Conservation (phyloP, 176 grass and related monocot genomes). For the Neostapfia colusana region DNA sequence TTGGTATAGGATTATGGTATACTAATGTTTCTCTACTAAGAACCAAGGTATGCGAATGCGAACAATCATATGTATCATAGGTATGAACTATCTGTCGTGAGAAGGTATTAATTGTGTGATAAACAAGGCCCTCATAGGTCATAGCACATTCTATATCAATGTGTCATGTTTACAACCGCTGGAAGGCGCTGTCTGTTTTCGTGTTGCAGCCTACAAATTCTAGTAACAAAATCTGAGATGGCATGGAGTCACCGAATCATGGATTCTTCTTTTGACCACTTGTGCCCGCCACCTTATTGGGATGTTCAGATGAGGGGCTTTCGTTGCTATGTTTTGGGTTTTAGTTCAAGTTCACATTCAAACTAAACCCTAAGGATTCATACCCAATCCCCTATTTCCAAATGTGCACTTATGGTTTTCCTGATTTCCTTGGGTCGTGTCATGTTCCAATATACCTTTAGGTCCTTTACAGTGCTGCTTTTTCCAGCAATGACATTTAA, state of each 20-base stretch:
- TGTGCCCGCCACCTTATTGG: not conserved
- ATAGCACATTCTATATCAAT: not conserved
- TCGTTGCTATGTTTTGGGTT: not conserved
- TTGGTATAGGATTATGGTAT: slow-evolving; percentile 91
- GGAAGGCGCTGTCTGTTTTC: not conserved
- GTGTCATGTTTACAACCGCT: slow-evolving; percentile 11
- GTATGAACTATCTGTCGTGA: slow-evolving; percentile 31
- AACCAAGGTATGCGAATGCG: slow-evolving; percentile 59
- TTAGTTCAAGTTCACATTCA: not conserved
- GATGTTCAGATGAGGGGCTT: slow-evolving; percentile 4
- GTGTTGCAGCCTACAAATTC: slow-evolving; percentile 20
- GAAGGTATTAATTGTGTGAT: not conserved
- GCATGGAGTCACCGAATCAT: not conserved
- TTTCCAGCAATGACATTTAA: not conserved
- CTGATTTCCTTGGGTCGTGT: slow-evolving; percentile 3
- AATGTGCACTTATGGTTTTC: not conserved
- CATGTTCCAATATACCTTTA: slow-evolving; percentile 19
- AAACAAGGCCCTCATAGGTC: not conserved
- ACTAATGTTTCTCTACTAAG: slow-evolving; percentile 72
- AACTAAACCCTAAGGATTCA: slow-evolving; percentile 6
- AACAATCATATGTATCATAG: slow-evolving; percentile 22
- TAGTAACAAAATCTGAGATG: slow-evolving; percentile 12
- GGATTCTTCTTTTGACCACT: slow-evolving; percentile 1
- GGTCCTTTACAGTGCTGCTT: not conserved
- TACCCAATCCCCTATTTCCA: not conserved